phyloP scores from a whole-genome alignment of 768 basidiomycete genomes.

The Arthromyces matolae region DNA sequence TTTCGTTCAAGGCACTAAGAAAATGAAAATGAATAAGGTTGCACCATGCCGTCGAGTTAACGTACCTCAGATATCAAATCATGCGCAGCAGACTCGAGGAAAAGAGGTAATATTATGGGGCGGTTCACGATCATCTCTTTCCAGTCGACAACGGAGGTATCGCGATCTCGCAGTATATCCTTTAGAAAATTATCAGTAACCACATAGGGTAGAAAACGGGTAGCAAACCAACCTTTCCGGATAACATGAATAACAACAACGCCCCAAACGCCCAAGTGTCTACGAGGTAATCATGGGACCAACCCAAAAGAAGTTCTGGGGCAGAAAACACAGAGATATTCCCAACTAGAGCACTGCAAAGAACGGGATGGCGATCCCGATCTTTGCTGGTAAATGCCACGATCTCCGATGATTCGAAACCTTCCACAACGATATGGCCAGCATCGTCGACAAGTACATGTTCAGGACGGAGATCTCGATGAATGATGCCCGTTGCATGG shows the following conservation, averaged over 20 bases:
- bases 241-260: constrained; percentile 47
- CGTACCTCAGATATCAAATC: constrained; percentile 47
- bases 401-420: constrained; percentile 37
- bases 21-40: neutral
- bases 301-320: constrained; percentile 53
- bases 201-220: neutral
- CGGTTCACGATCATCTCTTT: constrained; percentile 32
- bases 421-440: constrained; percentile 45
- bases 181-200: constrained; percentile 1
- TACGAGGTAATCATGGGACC: constrained; percentile 47
- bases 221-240: constrained; percentile 35
- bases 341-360: constrained; percentile 35
- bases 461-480: constrained; percentile 42
- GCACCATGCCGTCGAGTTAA: neutral
- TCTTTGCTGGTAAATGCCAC: constrained; percentile 28
- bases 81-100: constrained; percentile 29
- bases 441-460: constrained; percentile 39
- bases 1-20: constrained; percentile 55
- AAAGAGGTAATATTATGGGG: constrained; percentile 24
- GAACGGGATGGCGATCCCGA: constrained; percentile 37
- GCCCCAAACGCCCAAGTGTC: constrained; percentile 63
- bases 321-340: constrained; percentile 34
- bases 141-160: constrained; percentile 24
- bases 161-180: constrained; percentile 3
- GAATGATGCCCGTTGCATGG: constrained; percentile 44